Evolutionary conservation across 2,329 filamentous ascomycete genomes (phyloP).

Genomic region (Fusarium drepaniforme): DNA sequence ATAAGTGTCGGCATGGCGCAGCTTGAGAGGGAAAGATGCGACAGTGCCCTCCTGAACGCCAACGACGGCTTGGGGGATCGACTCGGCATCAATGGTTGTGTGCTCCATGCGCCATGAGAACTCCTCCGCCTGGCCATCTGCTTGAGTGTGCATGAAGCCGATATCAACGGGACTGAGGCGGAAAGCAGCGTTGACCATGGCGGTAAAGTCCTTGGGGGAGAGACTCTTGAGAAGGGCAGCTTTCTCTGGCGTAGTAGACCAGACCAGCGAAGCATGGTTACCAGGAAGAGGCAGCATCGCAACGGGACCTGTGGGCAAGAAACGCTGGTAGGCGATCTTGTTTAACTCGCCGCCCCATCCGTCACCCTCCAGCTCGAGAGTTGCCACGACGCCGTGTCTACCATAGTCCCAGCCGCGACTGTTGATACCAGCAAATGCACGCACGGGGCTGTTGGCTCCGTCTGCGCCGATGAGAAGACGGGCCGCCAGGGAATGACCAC

Average conservation of each 20-base stretch:
- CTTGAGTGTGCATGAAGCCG: slow-evolving; percentile 80
- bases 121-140: slow-evolving; percentile 75
- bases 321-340: slow-evolving; percentile 93
- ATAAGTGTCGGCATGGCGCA: slow-evolving; percentile 96
- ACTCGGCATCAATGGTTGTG: slow-evolving; percentile 65
- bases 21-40: slow-evolving; percentile 90
- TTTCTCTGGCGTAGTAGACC: slow-evolving; percentile 89
- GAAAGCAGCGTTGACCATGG: slow-evolving; percentile 95
- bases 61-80: slow-evolving; percentile 74
- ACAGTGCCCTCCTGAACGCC: slow-evolving; percentile 83
- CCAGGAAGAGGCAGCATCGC: slow-evolving; percentile 92
- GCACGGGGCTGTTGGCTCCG: slow-evolving; percentile 93
- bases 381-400: slow-evolving; percentile 91
- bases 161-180: slow-evolving; percentile 84
- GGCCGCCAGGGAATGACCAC: slow-evolving; percentile 77
- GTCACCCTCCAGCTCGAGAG: slow-evolving; percentile 76
- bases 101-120: slow-evolving; percentile 85
- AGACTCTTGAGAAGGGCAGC: slow-evolving; percentile 85
- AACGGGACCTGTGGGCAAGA: slow-evolving; percentile 91
- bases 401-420: slow-evolving; percentile 94
- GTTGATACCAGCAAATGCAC: slow-evolving; percentile 87
- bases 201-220: slow-evolving; percentile 77
- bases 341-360: slow-evolving; percentile 65
- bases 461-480: slow-evolving; percentile 93
- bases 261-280: slow-evolving; percentile 87